Evolutionary conservation across 768 basidiomycete species (phyloP).

Genomic region (Mrakia blollopis): DNA sequence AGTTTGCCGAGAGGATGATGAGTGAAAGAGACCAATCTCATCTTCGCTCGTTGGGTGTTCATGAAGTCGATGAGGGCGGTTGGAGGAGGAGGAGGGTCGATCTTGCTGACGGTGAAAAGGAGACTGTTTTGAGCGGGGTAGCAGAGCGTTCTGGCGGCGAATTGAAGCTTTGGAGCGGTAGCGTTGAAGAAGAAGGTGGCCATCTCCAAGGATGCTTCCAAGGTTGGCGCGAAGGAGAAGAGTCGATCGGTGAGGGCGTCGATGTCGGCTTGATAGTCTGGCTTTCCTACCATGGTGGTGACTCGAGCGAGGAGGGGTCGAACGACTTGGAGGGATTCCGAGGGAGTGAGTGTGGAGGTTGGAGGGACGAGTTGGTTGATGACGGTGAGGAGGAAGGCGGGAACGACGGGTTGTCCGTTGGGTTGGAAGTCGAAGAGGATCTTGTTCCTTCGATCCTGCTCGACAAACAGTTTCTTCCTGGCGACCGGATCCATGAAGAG

Average conservation of each 20-base stretch:
- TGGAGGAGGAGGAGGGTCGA: no score
- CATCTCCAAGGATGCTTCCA: background rate
- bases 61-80: no score
- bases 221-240: background rate
- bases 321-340: background rate
- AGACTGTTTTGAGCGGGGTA: no score
- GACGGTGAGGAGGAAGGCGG: background rate
- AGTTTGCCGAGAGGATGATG: no score
- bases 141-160: no score
- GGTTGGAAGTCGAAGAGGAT: background rate
- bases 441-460: background rate
- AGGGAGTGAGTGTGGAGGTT: no score
- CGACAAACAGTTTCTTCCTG: background rate
- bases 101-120: no score
- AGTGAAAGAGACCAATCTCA: no score
- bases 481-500: background rate
- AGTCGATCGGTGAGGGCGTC: background rate
- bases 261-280: background rate
- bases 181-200: no score
- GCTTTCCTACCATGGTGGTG: background rate
- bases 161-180: no score
- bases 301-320: background rate
- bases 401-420: background rate
- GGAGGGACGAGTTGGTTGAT: no score
- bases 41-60: no score